Evolutionary conservation across 441 rosid species (phyloP), one percentile per base, ranked within the genome.

Genomic region (Populus tomentosa): DNA sequence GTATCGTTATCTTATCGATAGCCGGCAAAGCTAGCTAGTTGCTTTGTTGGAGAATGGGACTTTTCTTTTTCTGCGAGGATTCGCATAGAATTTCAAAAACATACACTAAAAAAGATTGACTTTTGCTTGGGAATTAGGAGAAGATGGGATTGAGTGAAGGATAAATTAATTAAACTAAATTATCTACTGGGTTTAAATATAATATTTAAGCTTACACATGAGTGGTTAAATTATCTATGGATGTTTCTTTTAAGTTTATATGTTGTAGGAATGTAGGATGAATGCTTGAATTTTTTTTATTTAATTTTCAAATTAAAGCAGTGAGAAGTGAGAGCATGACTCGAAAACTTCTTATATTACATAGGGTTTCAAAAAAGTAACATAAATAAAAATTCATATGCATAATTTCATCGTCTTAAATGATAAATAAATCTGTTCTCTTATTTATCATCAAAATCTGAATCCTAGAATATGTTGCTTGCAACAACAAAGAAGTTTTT

Each of bases 121-220:
- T 71, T 81, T 70, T 70, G 66, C 81, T 40, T 81, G 69, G 81
- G 76, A 78, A 78, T 59, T 74, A 71, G 70, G 35, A 61, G 21
- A 13, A 1, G 66, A 61, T 33, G 10, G 32, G 23, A 30, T 32
- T 61, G 61, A 9, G 40, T 69, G 21, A 24, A 61, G 21, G 77
- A 77, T 76, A 62, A 73, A 11, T 33, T 33, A 33, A 33, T 21
- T 76, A 38, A 21, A 59, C 46, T 67, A 74, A 36, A 62, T 64
- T 61, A 32, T 69, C 33, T 4, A 68, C 56, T 63, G 50, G 71
- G 7, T 21, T 14, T 61, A 21, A 5, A 33, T 10, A 36, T 10
- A 69, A 4, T 33, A 33, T 35, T 5, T 14, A 16, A 26, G 23
- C 69, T 6, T 2, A 7, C 21, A 32, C 23, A 16, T 11, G 40